Base-by-base conservation (phyloP, 352 stramenopile species). In the Globisporangium perplexum region DNA sequence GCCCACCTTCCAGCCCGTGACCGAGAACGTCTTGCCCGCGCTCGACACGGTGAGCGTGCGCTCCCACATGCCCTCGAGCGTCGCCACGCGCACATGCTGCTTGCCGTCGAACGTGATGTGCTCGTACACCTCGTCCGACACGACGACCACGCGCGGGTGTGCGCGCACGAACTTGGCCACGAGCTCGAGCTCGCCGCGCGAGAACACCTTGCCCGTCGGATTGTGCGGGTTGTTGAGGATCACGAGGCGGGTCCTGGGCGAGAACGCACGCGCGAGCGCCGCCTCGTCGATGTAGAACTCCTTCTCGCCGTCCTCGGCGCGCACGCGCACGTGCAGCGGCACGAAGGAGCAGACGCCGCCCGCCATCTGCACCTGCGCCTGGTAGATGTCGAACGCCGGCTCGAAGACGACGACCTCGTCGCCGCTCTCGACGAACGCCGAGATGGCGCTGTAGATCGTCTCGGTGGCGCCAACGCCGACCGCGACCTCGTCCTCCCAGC, bases 191-290 rank as follows among this genome's bases (percentile, higher is more conserved):
- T 99, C 97, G 14, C 70, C 57, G 33, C 68, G 57, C 23, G 90
- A 94, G 66, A 99, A 99, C 43, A 99, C 90, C 60, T 99, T 99
- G 31, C 97, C 97, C 44, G 97, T 99, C 12, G 97, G 97, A 71
- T 99, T 99, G 83, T 99, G 97, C 35, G 97, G 97, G 55, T 96
- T 98, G 81, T 99, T 99, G 24, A 99, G 74, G 26, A 99, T 74
- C 47, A 99, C 83, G 0, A 94, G 81, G 38, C 93, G 84, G n/a
- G 97, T 99, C 60, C 90, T 88, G 11, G 82, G 68, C 12, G 91
- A 95, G 56, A 99, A 96, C 8, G 81, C 81, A 5, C 62, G 67
- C 23, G 95, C 77, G 31, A 98, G 73, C 26, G 83, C 85, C 1
- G 73, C 56, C 33, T 90, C 72, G 59, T 98, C 92, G 22, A 99